Evolutionary conservation across 139 green algal species (phyloP), one percentile per base, ranked within the genome.

Genomic region (Trebouxia sp.): DNA sequence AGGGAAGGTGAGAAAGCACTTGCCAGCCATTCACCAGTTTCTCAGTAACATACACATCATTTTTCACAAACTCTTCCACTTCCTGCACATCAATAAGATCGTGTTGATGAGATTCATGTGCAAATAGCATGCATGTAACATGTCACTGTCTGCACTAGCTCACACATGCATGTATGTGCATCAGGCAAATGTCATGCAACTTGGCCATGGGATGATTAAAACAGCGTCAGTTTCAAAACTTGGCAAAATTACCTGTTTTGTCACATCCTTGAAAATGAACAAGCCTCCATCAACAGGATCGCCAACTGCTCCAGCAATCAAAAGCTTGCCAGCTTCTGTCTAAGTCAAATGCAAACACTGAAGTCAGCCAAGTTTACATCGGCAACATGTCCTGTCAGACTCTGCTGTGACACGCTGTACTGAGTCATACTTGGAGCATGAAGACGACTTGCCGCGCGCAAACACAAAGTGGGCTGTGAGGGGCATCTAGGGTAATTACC

Each of bases 21-120:
- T 62, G 90, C 88, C 88, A 93, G 1, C 58, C 72, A 9, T 89
- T 79, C 50, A 96, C 89, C 24, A 96, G 82, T 0, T 88, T 88
- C 47, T 88, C 89, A 53, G 91, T 81, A 22, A 95, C 85, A 69
- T 97, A 97, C 1, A 91, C 85, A 62, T 95, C 92, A n/a, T 74
- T 78, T 48, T 87, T 76, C 11, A 93, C 92, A 85, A 94, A 97
- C 20, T 79, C 83, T 78, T 94, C 85, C 20, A 96, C 90, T 15
- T 97, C 92, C 75, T 93, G 80, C 51, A 58, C 45, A 43, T 38
- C 42, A 56, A 30, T 72, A 65, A 26, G 28, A 38, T 28, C 76
- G 69, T 35, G 69, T 74, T 51, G 30, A 15, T 48, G 47, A 76
- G 72, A n/a, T 11, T 10, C 8, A 22, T 26, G 4, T 69, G 62